These are phyloP conservation scores for Lipomyces yamadae DNA, from an alignment of 805 yeast genomes.

Conservation along the genomic window DNA sequence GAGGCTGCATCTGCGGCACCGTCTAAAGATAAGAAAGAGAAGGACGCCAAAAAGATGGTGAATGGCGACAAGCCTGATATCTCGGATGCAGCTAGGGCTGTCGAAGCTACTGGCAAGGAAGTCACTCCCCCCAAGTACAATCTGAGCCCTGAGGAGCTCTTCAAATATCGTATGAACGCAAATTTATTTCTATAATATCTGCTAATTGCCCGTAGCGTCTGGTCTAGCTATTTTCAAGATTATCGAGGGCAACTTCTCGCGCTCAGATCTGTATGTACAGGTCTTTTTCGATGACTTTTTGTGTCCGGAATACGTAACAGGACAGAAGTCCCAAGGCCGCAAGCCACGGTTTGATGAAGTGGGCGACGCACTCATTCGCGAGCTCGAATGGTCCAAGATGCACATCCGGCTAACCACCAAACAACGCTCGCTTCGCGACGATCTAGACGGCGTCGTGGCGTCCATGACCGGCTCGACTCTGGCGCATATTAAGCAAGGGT, in stretches of 20 bases:
- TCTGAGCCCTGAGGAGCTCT: constrained; percentile 53
- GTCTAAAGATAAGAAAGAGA: constrained; percentile 43
- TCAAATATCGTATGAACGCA: constrained; percentile 38
- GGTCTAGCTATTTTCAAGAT: constrained; percentile 80
- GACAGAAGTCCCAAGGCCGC: constrained; percentile 53
- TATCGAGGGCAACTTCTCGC: constrained; percentile 59
- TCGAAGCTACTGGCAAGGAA: constrained; percentile 41
- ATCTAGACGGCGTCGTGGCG: constrained; percentile 62
- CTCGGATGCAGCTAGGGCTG: constrained; percentile 20
- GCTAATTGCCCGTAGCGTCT: constrained; percentile 48
- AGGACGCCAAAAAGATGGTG: constrained; percentile 32
- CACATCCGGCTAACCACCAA: constrained; percentile 66
- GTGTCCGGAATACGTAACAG: constrained; percentile 62
- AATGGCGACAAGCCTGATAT: constrained; percentile 23
- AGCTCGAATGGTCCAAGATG: constrained; percentile 73
- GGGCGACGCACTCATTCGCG: constrained; percentile 77
- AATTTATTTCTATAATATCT: constrained; percentile 48
- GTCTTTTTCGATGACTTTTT: constrained; percentile 77
- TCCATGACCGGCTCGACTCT: constrained; percentile 69
- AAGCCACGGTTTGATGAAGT: constrained; percentile 53
- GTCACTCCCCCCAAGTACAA: constrained; percentile 50
- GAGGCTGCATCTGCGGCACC: constrained; percentile 42
- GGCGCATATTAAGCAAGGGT: constrained; percentile 68
- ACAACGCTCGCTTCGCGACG: constrained; percentile 51
- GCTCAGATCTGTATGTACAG: constrained; percentile 69